phyloP scores from a whole-genome alignment of 306 rosid species.

The Rosa lucieae region DNA sequence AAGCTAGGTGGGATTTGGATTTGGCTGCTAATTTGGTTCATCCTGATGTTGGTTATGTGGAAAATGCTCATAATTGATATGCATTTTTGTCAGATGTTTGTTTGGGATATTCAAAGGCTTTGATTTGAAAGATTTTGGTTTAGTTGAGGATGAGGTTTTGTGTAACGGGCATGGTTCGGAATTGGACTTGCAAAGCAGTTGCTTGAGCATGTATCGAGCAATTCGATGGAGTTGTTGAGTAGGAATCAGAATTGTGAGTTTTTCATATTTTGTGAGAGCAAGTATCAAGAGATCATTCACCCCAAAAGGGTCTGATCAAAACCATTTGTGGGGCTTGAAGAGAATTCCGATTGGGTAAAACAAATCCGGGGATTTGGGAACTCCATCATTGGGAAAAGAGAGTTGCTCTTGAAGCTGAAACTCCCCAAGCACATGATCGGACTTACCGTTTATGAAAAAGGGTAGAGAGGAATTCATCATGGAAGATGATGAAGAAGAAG shows the following conservation, averaged over 20 bases:
- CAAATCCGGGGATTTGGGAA: slow-evolving; percentile 57
- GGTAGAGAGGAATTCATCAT: slow-evolving; percentile 49
- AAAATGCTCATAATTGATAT: slow-evolving; percentile 66
- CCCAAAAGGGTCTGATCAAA: slow-evolving; percentile 26
- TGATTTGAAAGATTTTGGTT: slow-evolving; percentile 20
- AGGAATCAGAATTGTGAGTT: slow-evolving; percentile 28
- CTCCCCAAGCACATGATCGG: slow-evolving; percentile 65
- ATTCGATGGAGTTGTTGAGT: slow-evolving; percentile 76
- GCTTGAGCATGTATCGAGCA: slow-evolving; percentile 85
- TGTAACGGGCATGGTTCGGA: slow-evolving; percentile 35
- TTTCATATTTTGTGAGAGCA: no score
- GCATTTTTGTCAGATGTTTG: slow-evolving; percentile 83
- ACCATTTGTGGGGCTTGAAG: slow-evolving; percentile 56
- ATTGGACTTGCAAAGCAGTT: slow-evolving; percentile 60
- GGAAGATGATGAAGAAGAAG: slow-evolving; percentile 39
- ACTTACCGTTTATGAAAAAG: slow-evolving; percentile 45
- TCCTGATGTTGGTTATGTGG: slow-evolving; percentile 57
- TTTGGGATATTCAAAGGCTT: slow-evolving; percentile 77
- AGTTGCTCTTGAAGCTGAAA: slow-evolving; percentile 90
- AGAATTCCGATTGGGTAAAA: slow-evolving; percentile 57
- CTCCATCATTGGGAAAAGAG: slow-evolving; percentile 74
- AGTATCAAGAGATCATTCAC: no score
- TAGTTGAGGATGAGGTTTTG: slow-evolving; percentile 22
- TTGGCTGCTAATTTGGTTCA: slow-evolving; percentile 71
- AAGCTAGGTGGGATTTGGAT: slow-evolving; percentile 89